Evolutionary conservation across 345 rosid species (phyloP), one percentile per base, ranked within the genome.

Genomic region (Murraya paniculata): DNA sequence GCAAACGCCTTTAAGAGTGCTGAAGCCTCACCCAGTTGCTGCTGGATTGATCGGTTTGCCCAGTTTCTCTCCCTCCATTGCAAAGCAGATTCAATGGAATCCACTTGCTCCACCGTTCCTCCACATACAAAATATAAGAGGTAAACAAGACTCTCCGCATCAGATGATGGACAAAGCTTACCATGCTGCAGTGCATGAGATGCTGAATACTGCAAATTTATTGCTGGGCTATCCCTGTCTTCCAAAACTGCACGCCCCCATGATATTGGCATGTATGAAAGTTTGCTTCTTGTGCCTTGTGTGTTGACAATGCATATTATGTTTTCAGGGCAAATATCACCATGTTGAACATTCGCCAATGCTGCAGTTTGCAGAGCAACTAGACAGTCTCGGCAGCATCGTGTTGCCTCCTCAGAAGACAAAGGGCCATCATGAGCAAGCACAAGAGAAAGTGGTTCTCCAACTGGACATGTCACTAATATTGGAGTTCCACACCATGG

Each of bases 171-270:
- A 81, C 94, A 88, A 3, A 90, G 87, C 71, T 87, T 90, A 39
- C 92, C 94, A 71, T 90, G 86, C 84, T 86, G 88, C 58, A 90
- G 91, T 28, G 94, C 90, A 74, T 90, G 80, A 27, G 91, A 83
- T 11, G 94, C 89, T 4, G 94, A 90, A 79, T 86, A 90, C 67
- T 87, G 91, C 74, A 90, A 75, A 75, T 90, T 89, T 70, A 88
- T 85, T 7, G 86, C 85, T 0, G 92, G 87, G 76, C 94, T 86
- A 61, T 90, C 94, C 72, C 87, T 81, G 56, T 90, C 94, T 82
- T 90, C 94, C 24, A 90, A 74, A 61, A 90, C 90, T 13, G 92
- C 92, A 70, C 85, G 92, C 11, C 92, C 94, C 94, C 94, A 89
- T 2, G 90, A 87, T 7, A 79, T 69, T 38, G 85, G 90, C 25